Evolutionary conservation across 2,329 filamentous ascomycete genomes (phyloP), one percentile per base, ranked within the genome.

Genomic region (Cladobotryum mycophilum): DNA sequence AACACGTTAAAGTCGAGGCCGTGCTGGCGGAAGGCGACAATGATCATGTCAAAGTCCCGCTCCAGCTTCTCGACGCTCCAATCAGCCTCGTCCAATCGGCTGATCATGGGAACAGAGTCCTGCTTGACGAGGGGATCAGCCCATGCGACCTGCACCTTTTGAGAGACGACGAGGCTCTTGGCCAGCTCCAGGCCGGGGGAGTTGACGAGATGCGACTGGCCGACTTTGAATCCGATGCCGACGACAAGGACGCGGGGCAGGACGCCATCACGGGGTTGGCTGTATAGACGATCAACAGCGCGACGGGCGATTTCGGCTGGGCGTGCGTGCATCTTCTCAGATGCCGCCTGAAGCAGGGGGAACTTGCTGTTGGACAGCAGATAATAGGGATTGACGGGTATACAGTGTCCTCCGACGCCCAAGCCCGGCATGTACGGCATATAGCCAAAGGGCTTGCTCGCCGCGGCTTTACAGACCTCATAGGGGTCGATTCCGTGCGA

Each of bases 361-460:
- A 79, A 71, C 4, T 64, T 58, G 55, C 65, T 72, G 56, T 73
- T 77, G 18, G 70, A 70, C 9, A 80, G 63, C 15, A 80, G 64
- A 55, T 80, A 80, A 63, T 72, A 72, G 1, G 76, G 77, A 52
- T 80, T 80, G 53, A 80, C 70, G 0, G 77, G 77, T 51, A 80
- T 80, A 54, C 77, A 80, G 59, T 80, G 76, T 0, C 78, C 76
- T 1, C 77, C 77, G 5, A 80, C 76, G 9, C 76, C 77, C 1
- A 76, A 61, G 1, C 72, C 67, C 0, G 77, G 76, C 0, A 61
- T 61, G 58, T 72, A 74, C 0, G 76, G 69, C 53, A 72, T 68
- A 55, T 76, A 80, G 22, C 77, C 77, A 53, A 79, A 80, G 0
- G 75, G 75, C 55, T 78, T 80, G 14, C 73, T 76, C 3, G 70